Evolutionary conservation across 192 early-diverging fungal genomes (phyloP).

Genomic region (Podila clonocystis): DNA sequence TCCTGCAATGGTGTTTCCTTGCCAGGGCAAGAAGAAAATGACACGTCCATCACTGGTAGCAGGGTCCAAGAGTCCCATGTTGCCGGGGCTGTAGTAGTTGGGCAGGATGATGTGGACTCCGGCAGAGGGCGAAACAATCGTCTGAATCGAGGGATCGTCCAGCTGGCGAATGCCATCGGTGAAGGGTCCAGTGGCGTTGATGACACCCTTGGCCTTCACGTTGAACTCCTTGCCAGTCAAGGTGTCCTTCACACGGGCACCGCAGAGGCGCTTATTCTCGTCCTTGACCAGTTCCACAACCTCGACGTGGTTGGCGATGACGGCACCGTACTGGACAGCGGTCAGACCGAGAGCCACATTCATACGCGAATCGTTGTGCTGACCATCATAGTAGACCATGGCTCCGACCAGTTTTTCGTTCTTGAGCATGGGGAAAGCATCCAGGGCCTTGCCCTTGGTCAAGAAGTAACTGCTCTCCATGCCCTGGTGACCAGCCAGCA

Average conservation of each 20-base stretch:
- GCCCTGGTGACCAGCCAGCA: slow-evolving; percentile 86
- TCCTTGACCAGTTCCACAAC: slow-evolving; percentile 84
- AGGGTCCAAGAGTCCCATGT: slow-evolving; percentile 97
- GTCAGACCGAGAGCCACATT: slow-evolving; percentile 94
- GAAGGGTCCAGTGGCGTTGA: slow-evolving; percentile 91
- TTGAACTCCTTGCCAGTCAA: slow-evolving; percentile 89
- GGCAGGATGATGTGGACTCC: slow-evolving; percentile 96
- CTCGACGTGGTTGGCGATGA: slow-evolving; percentile 94
- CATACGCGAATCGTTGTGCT: slow-evolving; percentile 98
- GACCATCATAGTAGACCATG: slow-evolving; percentile 96
- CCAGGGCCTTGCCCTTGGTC: slow-evolving; percentile 85
- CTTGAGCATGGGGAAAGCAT: slow-evolving; percentile 97
- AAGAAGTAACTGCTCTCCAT: slow-evolving; percentile 87
- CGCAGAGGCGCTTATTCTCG: slow-evolving; percentile 70
- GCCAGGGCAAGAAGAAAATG: slow-evolving; percentile 98
- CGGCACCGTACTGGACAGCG: slow-evolving; percentile 89
- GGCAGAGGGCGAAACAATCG: slow-evolving; percentile 93
- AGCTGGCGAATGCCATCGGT: slow-evolving; percentile 90
- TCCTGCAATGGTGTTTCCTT: slow-evolving; percentile 95
- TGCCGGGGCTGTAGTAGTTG: slow-evolving; percentile 92
- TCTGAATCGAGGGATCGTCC: slow-evolving; percentile 78
- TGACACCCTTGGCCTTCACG: slow-evolving; percentile 90
- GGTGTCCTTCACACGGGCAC: slow-evolving; percentile 84
- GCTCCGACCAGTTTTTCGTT: slow-evolving; percentile 90
- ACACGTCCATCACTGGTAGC: slow-evolving; percentile 94